Conservation (phyloP, 805 yeast genomes). For the Metschnikowia cubensis region DNA sequence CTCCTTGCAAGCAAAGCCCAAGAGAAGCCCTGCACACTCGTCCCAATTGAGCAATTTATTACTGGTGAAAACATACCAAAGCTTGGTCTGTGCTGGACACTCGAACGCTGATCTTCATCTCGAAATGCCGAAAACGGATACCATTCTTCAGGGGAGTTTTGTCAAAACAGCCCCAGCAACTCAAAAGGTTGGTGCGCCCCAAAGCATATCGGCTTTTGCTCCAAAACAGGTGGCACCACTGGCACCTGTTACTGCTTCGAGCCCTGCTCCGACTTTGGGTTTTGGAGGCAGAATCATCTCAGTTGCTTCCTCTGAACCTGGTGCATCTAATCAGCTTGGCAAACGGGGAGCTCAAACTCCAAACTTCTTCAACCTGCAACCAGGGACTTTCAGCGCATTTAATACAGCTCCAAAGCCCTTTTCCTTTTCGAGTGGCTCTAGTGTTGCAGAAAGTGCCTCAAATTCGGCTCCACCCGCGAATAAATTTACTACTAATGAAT, state of each 20-base stretch:
- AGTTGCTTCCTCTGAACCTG: background rate
- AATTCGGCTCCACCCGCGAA: background rate
- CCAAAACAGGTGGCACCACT: background rate
- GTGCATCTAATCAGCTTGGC: background rate
- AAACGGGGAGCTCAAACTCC: background rate
- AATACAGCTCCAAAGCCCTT: background rate
- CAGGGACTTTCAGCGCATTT: background rate
- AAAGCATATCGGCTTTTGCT: background rate
- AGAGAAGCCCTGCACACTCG: slow-evolving; percentile 33
- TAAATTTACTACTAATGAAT: background rate
- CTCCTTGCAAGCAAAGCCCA: slow-evolving; percentile 37
- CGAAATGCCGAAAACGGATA: background rate
- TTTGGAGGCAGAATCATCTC: background rate
- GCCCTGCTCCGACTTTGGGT: background rate
- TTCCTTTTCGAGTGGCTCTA: background rate
- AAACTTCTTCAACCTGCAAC: background rate
- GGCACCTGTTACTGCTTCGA: background rate
- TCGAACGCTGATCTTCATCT: slow-evolving; percentile 26
- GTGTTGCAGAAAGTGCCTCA: background rate
- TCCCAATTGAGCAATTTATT: slow-evolving; percentile 27
- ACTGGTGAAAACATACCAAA: slow-evolving; percentile 20
- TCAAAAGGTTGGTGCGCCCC: background rate
- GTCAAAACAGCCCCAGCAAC: background rate
- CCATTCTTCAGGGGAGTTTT: background rate
- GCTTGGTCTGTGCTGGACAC: slow-evolving; percentile 33